Evolutionary conservation across 768 basidiomycete genomes (phyloP).

Genomic region (Mycena sanguinolenta): DNA sequence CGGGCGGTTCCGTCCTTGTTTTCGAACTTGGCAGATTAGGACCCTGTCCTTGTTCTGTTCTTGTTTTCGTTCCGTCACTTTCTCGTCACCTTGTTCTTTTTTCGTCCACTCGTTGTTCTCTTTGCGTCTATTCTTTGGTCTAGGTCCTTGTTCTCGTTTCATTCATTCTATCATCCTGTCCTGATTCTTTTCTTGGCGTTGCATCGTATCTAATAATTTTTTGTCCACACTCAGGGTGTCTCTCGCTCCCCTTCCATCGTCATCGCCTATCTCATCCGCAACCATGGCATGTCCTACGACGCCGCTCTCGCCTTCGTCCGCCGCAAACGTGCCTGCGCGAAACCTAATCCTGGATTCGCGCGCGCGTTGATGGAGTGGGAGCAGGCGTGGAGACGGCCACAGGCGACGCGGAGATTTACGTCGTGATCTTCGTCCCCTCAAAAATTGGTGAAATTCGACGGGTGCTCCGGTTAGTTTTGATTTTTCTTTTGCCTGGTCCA

Average conservation of each 20-base stretch:
- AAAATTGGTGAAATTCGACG: too few relatives aligned
- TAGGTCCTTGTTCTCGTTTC: not conserved
- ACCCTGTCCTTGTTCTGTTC: constrained; percentile 25
- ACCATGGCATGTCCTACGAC: constrained; percentile 80
- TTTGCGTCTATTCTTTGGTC: too few relatives aligned
- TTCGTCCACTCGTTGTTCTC: too few relatives aligned
- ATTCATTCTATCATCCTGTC: not conserved
- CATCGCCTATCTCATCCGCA: constrained; percentile 85
- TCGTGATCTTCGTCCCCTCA: too few relatives aligned
- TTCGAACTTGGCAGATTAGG: not conserved
- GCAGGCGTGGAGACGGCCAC: constrained; percentile 25
- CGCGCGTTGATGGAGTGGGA: constrained; percentile 73
- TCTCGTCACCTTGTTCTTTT: too few relatives aligned
- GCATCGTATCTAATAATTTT: constrained; percentile 1
- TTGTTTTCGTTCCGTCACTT: not conserved
- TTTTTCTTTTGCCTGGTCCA: too few relatives aligned
- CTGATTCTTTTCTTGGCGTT: constrained; percentile 25
- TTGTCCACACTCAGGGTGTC: constrained; percentile 74
- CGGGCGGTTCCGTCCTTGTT: not conserved
- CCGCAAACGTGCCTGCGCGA: constrained; percentile 77
- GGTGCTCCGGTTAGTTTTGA: too few relatives aligned
- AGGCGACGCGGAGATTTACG: constrained; percentile 26
- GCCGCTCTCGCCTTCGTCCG: constrained; percentile 71
- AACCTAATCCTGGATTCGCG: constrained; percentile 85
- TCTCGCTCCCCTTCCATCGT: constrained; percentile 84